These are phyloP conservation scores for Trametes pubescens DNA, from an alignment of 1,284 basidiomycete species.

Conservation along the genomic window DNA sequence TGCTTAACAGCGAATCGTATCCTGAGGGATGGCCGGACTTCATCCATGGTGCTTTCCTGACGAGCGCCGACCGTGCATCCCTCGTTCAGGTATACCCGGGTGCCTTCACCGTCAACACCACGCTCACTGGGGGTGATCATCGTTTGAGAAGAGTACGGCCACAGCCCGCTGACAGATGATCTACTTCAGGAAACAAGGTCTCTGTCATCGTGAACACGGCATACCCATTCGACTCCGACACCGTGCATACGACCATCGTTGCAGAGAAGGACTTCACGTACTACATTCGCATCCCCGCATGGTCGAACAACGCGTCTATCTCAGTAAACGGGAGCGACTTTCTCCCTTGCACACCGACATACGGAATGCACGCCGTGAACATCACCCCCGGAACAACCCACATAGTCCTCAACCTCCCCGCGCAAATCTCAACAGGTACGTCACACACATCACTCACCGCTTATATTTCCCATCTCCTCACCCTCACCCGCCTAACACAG, in stretches of 20 bases:
- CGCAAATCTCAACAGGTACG: constrained; percentile 57
- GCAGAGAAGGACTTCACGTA: constrained; percentile 59
- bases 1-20: constrained; percentile 50
- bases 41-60: constrained; percentile 61
- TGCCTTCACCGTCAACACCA: constrained; percentile 55
- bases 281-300: constrained; percentile 62
- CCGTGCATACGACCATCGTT: constrained; percentile 56
- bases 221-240: constrained; percentile 62
- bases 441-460: not conserved
- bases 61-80: constrained; percentile 54
- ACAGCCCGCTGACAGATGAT: not conserved
- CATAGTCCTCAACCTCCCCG: constrained; percentile 56
- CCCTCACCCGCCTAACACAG: constrained; percentile 38
- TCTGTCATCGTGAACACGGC: constrained; percentile 56
- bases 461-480: not conserved
- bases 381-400: constrained; percentile 54
- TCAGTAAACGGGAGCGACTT: constrained; percentile 51
- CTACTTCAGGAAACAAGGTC: constrained; percentile 51
- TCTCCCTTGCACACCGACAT: constrained; percentile 47
- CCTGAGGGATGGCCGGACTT: constrained; percentile 71
- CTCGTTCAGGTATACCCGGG: constrained; percentile 65
- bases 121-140: constrained; percentile 50
- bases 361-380: constrained; percentile 55
- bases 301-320: constrained; percentile 59
- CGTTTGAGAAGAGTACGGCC: not conserved